Evolutionary conservation across 78 protist genomes (phyloP), one percentile per base, ranked within the genome.

Genomic region (Chrysochromulina parva): DNA sequence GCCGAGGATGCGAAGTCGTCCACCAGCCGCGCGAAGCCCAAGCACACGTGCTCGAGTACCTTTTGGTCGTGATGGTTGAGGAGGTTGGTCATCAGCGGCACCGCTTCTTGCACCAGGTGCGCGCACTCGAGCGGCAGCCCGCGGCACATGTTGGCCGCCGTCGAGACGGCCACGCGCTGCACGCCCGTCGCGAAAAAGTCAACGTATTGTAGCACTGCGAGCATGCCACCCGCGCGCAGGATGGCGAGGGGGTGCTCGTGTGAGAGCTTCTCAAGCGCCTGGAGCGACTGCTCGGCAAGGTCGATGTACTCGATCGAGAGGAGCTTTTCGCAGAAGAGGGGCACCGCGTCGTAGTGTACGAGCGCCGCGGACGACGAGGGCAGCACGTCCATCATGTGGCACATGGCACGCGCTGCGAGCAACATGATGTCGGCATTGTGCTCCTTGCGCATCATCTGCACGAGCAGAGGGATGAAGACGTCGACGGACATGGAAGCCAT

Each of bases 241-340:
- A 96, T 93, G 13, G 92, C 93, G 1, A 84, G 54, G 1, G 94
- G 94, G 69, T 91, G 93, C 85, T 96, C 98, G 17, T 54, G 19
- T 9, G 96, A 88, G 0, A 97, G 59, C 66, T 96, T 97, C 62
- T 96, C 97, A 26, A 88, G 84, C 65, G 85, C 93, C 47, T 74
- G 94, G 14, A 98, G 90, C 26, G 95, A 81, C 93, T 96, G 97
- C 91, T 98, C 99, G 3, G 99, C 98, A 1, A 98, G 76, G 78
- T 98, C 99, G 57, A 98, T 96, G 90, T 93, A 95, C 80, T 95
- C 97, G 17, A 96, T 94, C 16, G 89, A 86, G 24, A 96, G 92
- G 52, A 97, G 94, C 87, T 96, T 94, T 47, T 80, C 91, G 53
- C 94, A 92, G 17, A 98, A 85, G 17, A 84, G 58, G 1, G 92